These are phyloP conservation scores for Scutellaria baicalensis DNA, from an alignment of 257 asterid species.

Conservation along the genomic window DNA sequence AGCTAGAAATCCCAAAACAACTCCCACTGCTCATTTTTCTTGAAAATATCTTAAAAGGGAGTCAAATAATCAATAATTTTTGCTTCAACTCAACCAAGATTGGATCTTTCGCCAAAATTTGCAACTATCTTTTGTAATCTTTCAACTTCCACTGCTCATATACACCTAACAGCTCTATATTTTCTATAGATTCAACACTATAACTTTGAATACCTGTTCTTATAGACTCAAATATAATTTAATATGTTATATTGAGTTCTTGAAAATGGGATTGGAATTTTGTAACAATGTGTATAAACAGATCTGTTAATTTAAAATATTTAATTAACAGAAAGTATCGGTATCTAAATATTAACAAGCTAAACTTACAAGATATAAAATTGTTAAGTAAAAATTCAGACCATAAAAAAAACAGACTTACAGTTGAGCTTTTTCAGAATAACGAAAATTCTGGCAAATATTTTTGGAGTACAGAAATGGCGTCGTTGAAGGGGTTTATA, in stretches of 20 bases:
- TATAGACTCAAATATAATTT: conserved; percentile 24
- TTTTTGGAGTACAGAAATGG: not conserved
- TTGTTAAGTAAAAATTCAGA: not conserved
- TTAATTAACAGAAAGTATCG: conserved; percentile 16
- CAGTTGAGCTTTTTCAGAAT: conserved; percentile 17
- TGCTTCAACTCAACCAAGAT: not conserved
- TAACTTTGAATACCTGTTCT: not conserved
- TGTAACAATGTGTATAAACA: conserved; percentile 16
- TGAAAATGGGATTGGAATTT: not conserved
- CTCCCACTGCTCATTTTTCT: conserved; percentile 41
- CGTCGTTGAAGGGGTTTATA: conserved; percentile 24
- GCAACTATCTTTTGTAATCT: not conserved
- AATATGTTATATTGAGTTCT: conserved; percentile 30
- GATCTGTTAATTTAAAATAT: conserved; percentile 16
- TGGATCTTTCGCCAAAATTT: not conserved
- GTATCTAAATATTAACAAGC: not conserved
- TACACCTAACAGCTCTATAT: not conserved
- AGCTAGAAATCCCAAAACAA: conserved; percentile 47
- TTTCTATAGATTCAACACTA: not conserved
- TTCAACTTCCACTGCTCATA: not conserved
- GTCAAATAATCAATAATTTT: not conserved
- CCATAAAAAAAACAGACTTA: conserved; percentile 20
- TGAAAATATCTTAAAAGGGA: conserved; percentile 1
- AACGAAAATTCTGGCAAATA: conserved; percentile 7
- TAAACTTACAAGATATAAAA: not conserved